phyloP scores from a whole-genome alignment of 208 protist species.

The Kentomonas sorsogonicus region DNA sequence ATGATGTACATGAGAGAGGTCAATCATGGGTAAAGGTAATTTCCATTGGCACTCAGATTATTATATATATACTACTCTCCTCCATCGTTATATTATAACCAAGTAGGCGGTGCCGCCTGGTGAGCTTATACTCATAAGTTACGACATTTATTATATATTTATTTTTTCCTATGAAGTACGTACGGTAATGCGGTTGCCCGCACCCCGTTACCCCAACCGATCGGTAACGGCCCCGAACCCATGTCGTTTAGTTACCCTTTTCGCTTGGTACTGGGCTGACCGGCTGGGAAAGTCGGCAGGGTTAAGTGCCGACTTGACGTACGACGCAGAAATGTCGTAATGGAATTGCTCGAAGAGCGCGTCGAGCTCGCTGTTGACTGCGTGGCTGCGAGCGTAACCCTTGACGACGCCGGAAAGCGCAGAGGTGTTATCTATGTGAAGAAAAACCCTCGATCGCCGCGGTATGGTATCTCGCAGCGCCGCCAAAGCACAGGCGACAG shows the following conservation, averaged over 20 bases:
- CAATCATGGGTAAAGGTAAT: too few species aligned
- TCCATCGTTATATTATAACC: too few species aligned
- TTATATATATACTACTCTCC: too few species aligned
- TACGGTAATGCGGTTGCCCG: too few species aligned
- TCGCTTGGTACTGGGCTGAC: not conserved
- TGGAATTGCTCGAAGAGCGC: not conserved
- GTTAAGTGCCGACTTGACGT: constrained; percentile 2
- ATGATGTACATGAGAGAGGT: too few species aligned
- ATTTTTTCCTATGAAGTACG: too few species aligned
- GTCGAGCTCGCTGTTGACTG: constrained; percentile 2
- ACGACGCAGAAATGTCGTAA: constrained; percentile 3
- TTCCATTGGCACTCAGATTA: too few species aligned
- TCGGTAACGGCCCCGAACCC: too few species aligned
- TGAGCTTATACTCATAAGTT: too few species aligned
- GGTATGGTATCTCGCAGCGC: not conserved
- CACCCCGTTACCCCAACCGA: too few species aligned
- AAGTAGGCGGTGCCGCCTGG: too few species aligned
- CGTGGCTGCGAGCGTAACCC: constrained; percentile 4
- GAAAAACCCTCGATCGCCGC: not conserved
- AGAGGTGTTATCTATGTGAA: constrained; percentile 18
- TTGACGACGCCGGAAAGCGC: constrained; percentile 7
- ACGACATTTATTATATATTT: too few species aligned
- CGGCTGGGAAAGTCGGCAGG: constrained; percentile 4
- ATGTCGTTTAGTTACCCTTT: constrained; percentile 4
- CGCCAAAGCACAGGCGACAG: constrained; percentile 9